These are phyloP conservation scores for Knufia fluminis DNA, from an alignment of 2,329 filamentous ascomycete genomes.

Conservation along the genomic window DNA sequence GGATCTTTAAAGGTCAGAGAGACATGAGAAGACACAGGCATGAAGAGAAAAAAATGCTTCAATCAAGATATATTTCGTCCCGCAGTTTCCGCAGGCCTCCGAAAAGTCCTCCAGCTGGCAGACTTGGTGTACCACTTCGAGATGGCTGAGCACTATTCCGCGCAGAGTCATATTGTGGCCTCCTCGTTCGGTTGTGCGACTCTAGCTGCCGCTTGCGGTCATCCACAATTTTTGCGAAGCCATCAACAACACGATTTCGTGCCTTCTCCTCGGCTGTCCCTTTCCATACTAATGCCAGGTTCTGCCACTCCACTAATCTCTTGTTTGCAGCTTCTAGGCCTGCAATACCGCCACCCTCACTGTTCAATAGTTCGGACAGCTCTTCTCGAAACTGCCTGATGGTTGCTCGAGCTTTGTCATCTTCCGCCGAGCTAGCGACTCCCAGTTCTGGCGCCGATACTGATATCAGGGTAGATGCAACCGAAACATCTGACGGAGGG, in stretches of 20 bases:
- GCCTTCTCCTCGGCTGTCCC: constrained; percentile 94
- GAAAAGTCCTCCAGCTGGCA: constrained; percentile 40
- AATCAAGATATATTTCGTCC: constrained; percentile 46
- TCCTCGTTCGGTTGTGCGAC: constrained; percentile 28
- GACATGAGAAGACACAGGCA: constrained; percentile 1
- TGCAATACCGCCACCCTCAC: constrained; percentile 48
- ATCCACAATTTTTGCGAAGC: constrained; percentile 70
- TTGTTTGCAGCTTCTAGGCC: constrained; percentile 65
- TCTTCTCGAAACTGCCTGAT: constrained; percentile 61
- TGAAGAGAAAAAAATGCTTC: constrained; percentile 2
- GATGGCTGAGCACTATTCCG: constrained; percentile 12
- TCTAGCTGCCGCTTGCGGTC: constrained; percentile 47
- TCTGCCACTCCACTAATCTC: constrained; percentile 67
- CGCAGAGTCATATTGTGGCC: constrained; percentile 37
- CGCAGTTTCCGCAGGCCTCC: constrained; percentile 44
- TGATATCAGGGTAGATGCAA: constrained; percentile 77
- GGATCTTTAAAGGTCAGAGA: not conserved
- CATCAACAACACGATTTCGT: constrained; percentile 69
- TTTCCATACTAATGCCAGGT: constrained; percentile 75
- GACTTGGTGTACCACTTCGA: constrained; percentile 25
- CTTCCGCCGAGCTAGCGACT: constrained; percentile 56
- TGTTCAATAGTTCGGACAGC: constrained; percentile 57
- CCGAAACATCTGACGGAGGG: constrained; percentile 75
- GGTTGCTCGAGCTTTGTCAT: constrained; percentile 81
- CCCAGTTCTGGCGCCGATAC: constrained; percentile 76